phyloP scores from a whole-genome alignment of 177 flowering plant genomes.

The Vitis hybrid region DNA sequence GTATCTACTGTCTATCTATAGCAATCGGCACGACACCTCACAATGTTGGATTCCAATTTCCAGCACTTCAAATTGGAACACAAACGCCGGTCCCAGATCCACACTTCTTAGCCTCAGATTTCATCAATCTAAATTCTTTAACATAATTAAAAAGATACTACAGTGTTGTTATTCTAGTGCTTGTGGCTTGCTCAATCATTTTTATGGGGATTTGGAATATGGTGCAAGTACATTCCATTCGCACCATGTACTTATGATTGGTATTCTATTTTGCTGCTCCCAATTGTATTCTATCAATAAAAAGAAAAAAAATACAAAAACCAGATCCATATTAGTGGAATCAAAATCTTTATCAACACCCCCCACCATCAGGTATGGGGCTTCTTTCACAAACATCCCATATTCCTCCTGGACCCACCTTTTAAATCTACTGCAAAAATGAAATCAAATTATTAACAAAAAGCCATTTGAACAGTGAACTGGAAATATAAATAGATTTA shows the following conservation, averaged over 20 bases:
- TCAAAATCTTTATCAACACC: not conserved
- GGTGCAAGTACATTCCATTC: constrained; percentile 24
- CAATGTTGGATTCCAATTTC: no score
- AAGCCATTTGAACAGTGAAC: not conserved
- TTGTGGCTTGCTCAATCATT: constrained; percentile 11
- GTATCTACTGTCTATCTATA: no score
- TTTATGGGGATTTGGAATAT: constrained; percentile 3
- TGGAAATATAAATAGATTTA: not conserved
- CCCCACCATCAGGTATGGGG: constrained; percentile 24
- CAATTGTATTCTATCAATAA: not conserved
- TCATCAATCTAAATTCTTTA: not conserved
- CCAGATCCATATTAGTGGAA: constrained; percentile 5
- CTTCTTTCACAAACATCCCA: constrained; percentile 18
- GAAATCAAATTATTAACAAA: no score
- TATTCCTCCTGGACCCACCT: constrained; percentile 8
- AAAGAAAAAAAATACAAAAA: not conserved
- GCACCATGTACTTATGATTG: constrained; percentile 14
- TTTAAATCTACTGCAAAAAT: not conserved
- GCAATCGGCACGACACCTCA: no score
- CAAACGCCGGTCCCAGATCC: no score
- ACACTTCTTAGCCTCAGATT: not conserved
- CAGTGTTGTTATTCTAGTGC: no score
- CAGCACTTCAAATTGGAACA: no score
- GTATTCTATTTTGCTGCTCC: constrained; percentile 1
- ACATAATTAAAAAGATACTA: not conserved